Evolutionary conservation across 2,329 filamentous ascomycete genomes (phyloP).

Genomic region (Fusarium nodosum): DNA sequence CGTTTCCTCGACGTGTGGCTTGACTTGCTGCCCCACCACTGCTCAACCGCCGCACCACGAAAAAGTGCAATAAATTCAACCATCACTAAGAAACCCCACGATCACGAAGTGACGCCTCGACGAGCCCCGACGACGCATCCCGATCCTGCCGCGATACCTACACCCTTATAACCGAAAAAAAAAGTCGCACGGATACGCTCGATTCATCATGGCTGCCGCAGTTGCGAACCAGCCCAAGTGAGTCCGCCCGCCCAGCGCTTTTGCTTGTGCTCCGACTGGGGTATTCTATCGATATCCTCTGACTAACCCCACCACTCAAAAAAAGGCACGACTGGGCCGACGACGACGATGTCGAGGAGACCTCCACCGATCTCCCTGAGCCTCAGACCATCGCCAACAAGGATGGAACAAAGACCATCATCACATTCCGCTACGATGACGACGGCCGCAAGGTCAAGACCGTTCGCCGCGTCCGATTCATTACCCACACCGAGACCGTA

Average conservation of each 20-base stretch:
- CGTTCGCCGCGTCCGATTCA: slow-evolving; percentile 93
- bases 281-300: slow-evolving; percentile 41
- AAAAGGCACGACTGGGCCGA: slow-evolving; percentile 90
- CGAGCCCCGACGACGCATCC: slow-evolving; percentile 45
- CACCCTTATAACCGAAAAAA: slow-evolving; percentile 25
- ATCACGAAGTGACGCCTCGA: slow-evolving; percentile 49
- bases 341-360: slow-evolving; percentile 89
- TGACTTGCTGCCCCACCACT: slow-evolving; percentile 52
- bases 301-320: slow-evolving; percentile 57
- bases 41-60: slow-evolving; percentile 56
- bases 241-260: slow-evolving; percentile 44
- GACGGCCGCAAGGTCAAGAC: slow-evolving; percentile 97
- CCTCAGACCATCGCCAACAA: slow-evolving; percentile 95
- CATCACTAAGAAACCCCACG: slow-evolving; percentile 56
- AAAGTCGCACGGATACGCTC: slow-evolving; percentile 34
- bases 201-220: slow-evolving; percentile 57
- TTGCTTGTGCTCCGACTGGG: slow-evolving; percentile 27
- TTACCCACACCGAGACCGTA: slow-evolving; percentile 90
- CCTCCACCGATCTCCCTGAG: slow-evolving; percentile 77
- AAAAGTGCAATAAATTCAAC: slow-evolving; percentile 58
- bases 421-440: slow-evolving; percentile 91
- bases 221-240: slow-evolving; percentile 59
- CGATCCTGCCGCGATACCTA: slow-evolving; percentile 37
- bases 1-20: slow-evolving; percentile 48
- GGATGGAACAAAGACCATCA: slow-evolving; percentile 96